phyloP scores from a whole-genome alignment of 345 rosid species.

The Euclidium syriacum region DNA sequence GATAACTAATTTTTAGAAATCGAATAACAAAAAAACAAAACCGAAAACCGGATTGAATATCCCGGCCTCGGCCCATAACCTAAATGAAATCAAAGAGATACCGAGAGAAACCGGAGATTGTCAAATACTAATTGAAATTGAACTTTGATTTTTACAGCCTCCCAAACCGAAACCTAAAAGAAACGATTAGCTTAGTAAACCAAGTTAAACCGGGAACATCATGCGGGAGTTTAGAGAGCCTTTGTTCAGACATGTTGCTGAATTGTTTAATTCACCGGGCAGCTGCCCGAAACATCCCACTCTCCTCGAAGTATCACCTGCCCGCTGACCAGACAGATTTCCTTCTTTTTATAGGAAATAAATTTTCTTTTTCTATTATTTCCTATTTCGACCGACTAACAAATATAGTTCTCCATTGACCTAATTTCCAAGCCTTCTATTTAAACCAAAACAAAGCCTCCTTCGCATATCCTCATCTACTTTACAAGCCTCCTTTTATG shows the following conservation, averaged over 20 bases:
- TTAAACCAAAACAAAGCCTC: slow-evolving; percentile 16
- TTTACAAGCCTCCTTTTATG: slow-evolving; percentile 17
- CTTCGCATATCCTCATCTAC: not conserved
- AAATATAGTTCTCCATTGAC: slow-evolving; percentile 11
- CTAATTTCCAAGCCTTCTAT: slow-evolving; percentile 29
- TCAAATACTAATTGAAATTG: no score
- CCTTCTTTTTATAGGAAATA: slow-evolving; percentile 1
- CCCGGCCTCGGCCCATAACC: no score
- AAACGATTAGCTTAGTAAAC: not conserved
- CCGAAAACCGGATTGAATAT: no score
- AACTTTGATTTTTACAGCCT: not conserved
- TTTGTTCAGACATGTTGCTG: slow-evolving; percentile 12
- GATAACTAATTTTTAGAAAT: no score
- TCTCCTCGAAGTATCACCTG: not conserved
- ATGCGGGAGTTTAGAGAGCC: slow-evolving; percentile 7
- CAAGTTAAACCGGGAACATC: slow-evolving; percentile 7
- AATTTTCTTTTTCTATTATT: not conserved
- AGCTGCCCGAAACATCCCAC: slow-evolving; percentile 12
- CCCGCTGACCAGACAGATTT: slow-evolving; percentile 16
- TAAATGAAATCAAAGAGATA: no score
- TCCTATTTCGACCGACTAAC: not conserved
- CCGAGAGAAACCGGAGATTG: no score
- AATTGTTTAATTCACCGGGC: slow-evolving; percentile 14
- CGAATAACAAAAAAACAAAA: no score
- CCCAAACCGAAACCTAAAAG: not conserved